Conservation (phyloP, 1,284 basidiomycete genomes). For the Boletus sp. region DNA sequence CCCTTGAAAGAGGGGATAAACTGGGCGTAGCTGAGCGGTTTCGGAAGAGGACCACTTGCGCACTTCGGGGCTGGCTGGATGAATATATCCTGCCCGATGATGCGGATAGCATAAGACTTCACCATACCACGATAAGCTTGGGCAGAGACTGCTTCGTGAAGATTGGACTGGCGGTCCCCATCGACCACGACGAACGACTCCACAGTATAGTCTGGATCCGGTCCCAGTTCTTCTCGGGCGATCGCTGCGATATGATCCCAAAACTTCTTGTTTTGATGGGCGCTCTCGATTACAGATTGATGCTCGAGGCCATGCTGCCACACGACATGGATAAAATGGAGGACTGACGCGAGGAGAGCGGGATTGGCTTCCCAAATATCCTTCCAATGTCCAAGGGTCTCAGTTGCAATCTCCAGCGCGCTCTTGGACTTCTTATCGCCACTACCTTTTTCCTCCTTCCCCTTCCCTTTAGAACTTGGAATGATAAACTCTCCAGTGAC, state of each 20-base stretch:
- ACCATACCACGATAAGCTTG: constrained; percentile 74
- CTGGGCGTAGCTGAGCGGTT: constrained; percentile 61
- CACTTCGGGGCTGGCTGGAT: constrained; percentile 51
- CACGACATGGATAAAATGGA: constrained; percentile 80
- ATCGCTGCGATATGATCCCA: constrained; percentile 69
- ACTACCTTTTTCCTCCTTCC: constrained; percentile 11
- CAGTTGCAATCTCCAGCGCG: constrained; percentile 66
- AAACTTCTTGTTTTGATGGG: constrained; percentile 60
- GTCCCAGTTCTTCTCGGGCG: constrained; percentile 65
- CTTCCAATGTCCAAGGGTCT: constrained; percentile 70
- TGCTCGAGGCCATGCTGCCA: constrained; percentile 87
- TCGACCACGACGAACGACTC: constrained; percentile 51
- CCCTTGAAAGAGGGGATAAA: constrained; percentile 60
- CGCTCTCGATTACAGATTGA: constrained; percentile 56
- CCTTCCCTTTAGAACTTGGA: constrained; percentile 49
- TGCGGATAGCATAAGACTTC: constrained; percentile 76
- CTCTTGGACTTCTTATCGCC: constrained; percentile 47
- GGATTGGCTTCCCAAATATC: constrained; percentile 78
- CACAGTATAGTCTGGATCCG: constrained; percentile 64
- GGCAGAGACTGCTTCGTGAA: constrained; percentile 62
- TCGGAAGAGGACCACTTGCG: constrained; percentile 41
- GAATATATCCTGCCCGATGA: constrained; percentile 72
- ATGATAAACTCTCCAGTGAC: constrained; percentile 71
- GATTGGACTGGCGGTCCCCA: constrained; percentile 56
- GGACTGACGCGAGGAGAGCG: constrained; percentile 71